These are phyloP conservation scores for Trametes cingulata DNA, from an alignment of 768 basidiomycete species.

Conservation along the genomic window DNA sequence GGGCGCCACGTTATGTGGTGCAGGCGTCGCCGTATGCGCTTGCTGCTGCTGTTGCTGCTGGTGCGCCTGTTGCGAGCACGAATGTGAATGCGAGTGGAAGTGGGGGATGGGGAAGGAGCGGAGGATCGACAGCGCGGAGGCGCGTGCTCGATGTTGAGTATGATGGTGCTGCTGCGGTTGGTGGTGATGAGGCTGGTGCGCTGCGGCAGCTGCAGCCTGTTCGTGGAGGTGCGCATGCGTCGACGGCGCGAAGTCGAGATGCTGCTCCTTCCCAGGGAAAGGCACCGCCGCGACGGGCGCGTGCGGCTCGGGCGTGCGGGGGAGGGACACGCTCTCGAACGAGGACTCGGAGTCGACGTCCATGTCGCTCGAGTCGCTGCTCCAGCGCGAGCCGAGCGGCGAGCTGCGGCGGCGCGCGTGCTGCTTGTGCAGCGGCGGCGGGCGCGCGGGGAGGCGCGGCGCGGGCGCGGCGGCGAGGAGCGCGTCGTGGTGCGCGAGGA, in stretches of 20 bases:
- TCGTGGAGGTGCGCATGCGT: conserved; percentile 19
- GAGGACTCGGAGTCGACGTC: conserved; percentile 29
- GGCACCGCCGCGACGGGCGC: conserved; percentile 21
- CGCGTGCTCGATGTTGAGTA: conserved; percentile 16
- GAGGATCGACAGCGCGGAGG: conserved; percentile 31
- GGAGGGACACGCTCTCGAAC: conserved; percentile 22
- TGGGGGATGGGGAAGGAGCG: conserved; percentile 33
- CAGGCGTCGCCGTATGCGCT: background rate
- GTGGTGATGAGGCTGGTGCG: conserved; percentile 5
- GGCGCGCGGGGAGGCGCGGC: conserved; percentile 15
- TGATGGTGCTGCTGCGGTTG: background rate
- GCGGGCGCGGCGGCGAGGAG: conserved; percentile 33
- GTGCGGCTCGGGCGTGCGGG: conserved; percentile 25
- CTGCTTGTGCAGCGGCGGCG: conserved; percentile 9
- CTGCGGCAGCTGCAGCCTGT: background rate
- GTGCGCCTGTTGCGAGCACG: conserved; percentile 8
- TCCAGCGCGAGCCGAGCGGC: conserved; percentile 26
- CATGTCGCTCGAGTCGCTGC: conserved; percentile 27
- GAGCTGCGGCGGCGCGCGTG: conserved; percentile 14
- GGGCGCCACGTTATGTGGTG: background rate
- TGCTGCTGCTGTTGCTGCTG: background rate
- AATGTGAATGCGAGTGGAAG: conserved; percentile 24
- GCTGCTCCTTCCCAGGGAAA: conserved; percentile 16
- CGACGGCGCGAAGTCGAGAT: conserved; percentile 18
- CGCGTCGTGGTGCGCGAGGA: conserved; percentile 48